Evolutionary conservation across 176 grass and related monocot genomes (phyloP).

Genomic region (Lolium multiflorum): DNA sequence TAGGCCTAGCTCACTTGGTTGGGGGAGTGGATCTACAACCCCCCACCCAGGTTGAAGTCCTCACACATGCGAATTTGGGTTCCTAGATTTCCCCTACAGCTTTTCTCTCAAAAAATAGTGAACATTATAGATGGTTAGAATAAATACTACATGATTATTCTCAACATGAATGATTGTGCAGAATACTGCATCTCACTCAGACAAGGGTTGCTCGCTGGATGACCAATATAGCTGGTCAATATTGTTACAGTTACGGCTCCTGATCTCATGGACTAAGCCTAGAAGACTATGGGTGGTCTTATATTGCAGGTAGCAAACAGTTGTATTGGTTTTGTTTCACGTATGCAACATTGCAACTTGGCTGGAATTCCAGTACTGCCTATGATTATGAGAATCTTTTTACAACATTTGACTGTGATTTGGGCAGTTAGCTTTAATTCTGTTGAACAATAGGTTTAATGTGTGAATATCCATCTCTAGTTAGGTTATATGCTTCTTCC

Average conservation of each 20-base stretch:
- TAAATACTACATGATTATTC: slow-evolving; percentile 4
- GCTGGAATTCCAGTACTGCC: background rate
- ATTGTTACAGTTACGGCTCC: background rate
- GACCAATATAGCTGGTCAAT: background rate
- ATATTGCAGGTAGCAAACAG: background rate
- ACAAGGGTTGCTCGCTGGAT: slow-evolving; percentile 7
- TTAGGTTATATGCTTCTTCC: background rate
- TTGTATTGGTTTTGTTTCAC: slow-evolving; percentile 22
- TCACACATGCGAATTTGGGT: background rate
- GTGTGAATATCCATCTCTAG: background rate
- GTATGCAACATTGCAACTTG: slow-evolving; percentile 22
- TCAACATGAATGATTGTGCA: slow-evolving; percentile 8
- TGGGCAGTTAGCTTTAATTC: slow-evolving; percentile 26
- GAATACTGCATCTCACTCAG: slow-evolving; percentile 13
- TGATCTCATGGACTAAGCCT: slow-evolving; percentile 15
- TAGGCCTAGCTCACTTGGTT: slow-evolving; percentile 4
- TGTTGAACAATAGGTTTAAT: background rate
- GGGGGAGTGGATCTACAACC: slow-evolving; percentile 27
- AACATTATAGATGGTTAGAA: slow-evolving; percentile 2
- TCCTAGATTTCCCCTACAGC: background rate
- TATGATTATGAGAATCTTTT: slow-evolving; percentile 8
- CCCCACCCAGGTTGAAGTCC: background rate
- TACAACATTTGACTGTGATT: slow-evolving; percentile 25
- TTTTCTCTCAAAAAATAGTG: background rate
- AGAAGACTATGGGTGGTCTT: slow-evolving; percentile 2